Evolutionary conservation across 192 early-diverging fungal genomes (phyloP).

Genomic region (Backusella luteola): DNA sequence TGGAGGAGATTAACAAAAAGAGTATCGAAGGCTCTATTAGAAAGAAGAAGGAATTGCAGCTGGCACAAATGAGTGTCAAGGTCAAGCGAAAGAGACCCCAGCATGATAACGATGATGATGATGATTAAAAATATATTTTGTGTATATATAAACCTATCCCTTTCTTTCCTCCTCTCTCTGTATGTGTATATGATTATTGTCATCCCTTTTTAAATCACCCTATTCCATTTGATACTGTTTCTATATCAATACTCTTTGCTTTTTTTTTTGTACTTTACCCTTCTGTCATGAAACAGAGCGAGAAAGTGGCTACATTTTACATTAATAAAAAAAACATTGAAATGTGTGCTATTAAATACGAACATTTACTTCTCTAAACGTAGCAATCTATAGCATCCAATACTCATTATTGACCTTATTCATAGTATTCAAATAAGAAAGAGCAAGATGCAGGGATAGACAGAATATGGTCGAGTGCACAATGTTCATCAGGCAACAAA

Average conservation of each 20-base stretch:
- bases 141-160: background rate
- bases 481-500: background rate
- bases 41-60: background rate
- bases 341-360: background rate
- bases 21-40: slow-evolving; percentile 14
- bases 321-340: background rate
- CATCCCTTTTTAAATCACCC: background rate
- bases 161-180: background rate
- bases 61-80: slow-evolving; percentile 9
- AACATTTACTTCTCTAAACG: background rate
- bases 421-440: background rate
- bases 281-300: background rate
- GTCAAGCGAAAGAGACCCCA: slow-evolving; percentile 2
- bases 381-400: background rate
- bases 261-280: background rate
- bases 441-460: background rate
- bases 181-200: too few relatives aligned
- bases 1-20: slow-evolving; percentile 42
- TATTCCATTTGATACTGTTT: background rate
- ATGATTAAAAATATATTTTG: background rate
- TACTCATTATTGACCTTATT: background rate
- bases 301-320: background rate
- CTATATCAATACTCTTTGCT: too few relatives aligned
- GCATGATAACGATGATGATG: background rate
- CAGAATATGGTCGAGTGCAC: background rate